These are phyloP conservation scores for Butyriboletus appendiculatus DNA, from an alignment of 1,284 basidiomycete species.

Conservation along the genomic window DNA sequence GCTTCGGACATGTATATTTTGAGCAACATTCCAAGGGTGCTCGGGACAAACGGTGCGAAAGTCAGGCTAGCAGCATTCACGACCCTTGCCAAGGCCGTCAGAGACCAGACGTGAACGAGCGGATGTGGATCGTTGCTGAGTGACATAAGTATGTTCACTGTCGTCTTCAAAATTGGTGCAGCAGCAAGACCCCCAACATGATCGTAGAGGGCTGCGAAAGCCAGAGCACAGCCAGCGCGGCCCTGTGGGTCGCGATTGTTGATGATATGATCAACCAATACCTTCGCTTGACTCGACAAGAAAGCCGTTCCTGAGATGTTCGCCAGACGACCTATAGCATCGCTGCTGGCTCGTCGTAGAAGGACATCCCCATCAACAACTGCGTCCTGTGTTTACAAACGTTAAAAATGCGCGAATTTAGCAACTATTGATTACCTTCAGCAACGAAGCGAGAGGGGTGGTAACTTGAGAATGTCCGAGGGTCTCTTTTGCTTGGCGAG, in stretches of 20 bases:
- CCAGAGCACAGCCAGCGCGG: slow-evolving; percentile 91
- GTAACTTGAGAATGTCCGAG: slow-evolving; percentile 74
- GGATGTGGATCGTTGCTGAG: slow-evolving; percentile 96
- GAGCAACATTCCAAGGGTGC: slow-evolving; percentile 89
- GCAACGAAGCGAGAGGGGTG: slow-evolving; percentile 66
- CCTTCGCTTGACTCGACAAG: slow-evolving; percentile 87
- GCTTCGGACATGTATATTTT: slow-evolving; percentile 91
- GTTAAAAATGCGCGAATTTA: slow-evolving; percentile 4
- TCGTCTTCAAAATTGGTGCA: slow-evolving; percentile 93
- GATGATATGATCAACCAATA: slow-evolving; percentile 94
- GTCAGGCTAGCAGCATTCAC: slow-evolving; percentile 92
- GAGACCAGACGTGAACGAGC: slow-evolving; percentile 92
- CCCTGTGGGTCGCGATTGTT: slow-evolving; percentile 93
- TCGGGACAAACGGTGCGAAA: slow-evolving; percentile 87
- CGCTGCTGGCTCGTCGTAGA: slow-evolving; percentile 82
- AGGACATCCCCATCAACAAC: slow-evolving; percentile 81
- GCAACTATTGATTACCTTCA: slow-evolving; percentile 60
- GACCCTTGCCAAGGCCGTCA: slow-evolving; percentile 85
- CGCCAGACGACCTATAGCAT: slow-evolving; percentile 87
- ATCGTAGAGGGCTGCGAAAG: slow-evolving; percentile 93
- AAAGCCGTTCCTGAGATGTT: slow-evolving; percentile 85
- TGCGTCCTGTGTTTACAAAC: slow-evolving; percentile 55
- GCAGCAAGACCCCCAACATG: slow-evolving; percentile 94
- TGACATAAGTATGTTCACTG: slow-evolving; percentile 95
- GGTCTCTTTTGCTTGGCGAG: slow-evolving; percentile 64